Conservation (phyloP, 2,329 filamentous ascomycete species). For the Colletotrichum aenigma region DNA sequence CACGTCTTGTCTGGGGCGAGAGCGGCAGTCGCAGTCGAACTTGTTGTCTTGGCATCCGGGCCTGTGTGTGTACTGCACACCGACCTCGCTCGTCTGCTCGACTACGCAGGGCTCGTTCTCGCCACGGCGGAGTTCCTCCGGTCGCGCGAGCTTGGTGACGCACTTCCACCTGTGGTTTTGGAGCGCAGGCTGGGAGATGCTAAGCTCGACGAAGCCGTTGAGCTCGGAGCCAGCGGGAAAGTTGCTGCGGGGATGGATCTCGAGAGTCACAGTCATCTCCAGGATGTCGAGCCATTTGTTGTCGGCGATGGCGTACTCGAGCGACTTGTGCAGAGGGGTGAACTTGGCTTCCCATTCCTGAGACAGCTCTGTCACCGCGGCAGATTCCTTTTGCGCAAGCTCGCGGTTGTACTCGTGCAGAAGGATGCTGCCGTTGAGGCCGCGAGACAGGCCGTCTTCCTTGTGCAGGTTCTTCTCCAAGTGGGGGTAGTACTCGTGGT, state of each 20-base stretch:
- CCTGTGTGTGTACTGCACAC: constrained; percentile 53
- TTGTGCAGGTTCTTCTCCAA: constrained; percentile 59
- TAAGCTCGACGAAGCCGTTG: constrained; percentile 63
- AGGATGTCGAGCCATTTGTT: constrained; percentile 62
- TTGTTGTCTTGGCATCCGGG: constrained; percentile 54
- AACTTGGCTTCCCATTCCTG: constrained; percentile 64
- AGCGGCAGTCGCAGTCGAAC: constrained; percentile 55
- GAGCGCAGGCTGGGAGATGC: constrained; percentile 57
- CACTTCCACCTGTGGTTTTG: constrained; percentile 66
- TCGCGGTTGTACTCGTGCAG: constrained; percentile 64
- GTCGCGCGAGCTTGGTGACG: constrained; percentile 61
- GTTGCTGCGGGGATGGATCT: constrained; percentile 60
- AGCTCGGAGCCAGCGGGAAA: constrained; percentile 66
- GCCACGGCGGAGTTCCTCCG: constrained; percentile 52
- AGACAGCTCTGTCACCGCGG: constrained; percentile 57
- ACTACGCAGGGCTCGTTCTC: constrained; percentile 45
- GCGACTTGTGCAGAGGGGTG: constrained; percentile 57
- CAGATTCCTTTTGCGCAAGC: constrained; percentile 59
- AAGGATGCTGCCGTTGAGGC: constrained; percentile 53
- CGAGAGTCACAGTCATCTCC: constrained; percentile 66
- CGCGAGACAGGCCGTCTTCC: constrained; percentile 52
- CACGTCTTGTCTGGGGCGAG: constrained; percentile 51
- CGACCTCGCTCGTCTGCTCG: constrained; percentile 54
- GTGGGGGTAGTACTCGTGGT: constrained; percentile 57
- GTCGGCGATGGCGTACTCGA: constrained; percentile 52